Evolutionary conservation across 345 rosid genomes (phyloP).

Genomic region (Salix koriyanagi): DNA sequence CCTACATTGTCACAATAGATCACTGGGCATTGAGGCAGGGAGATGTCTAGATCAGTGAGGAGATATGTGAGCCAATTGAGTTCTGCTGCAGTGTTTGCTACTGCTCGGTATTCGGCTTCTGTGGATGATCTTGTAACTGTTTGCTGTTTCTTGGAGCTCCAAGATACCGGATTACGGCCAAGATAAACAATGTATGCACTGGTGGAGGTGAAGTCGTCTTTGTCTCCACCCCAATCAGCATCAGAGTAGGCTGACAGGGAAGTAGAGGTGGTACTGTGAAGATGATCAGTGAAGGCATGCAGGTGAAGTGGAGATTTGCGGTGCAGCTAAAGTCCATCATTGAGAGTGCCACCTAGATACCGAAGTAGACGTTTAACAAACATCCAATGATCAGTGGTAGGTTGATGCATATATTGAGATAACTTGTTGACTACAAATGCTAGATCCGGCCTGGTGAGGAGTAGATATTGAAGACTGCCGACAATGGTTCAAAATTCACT

Average conservation of each 20-base stretch:
- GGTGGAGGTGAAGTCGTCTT: background rate
- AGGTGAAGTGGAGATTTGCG: background rate
- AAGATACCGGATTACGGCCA: too few species aligned
- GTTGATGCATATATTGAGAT: too few species aligned
- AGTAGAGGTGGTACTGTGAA: background rate
- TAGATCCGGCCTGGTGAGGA: too few species aligned
- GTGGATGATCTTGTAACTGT: background rate
- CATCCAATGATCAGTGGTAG: background rate
- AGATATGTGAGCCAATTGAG: background rate
- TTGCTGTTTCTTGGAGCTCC: too few species aligned
- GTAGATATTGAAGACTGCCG: too few species aligned
- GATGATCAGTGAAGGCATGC: background rate
- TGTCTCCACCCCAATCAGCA: background rate
- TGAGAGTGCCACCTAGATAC: background rate
- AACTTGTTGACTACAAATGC: accelerated
- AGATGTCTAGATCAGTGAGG: background rate
- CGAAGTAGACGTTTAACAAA: accelerated
- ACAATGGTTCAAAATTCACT: accelerated
- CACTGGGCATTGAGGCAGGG: background rate
- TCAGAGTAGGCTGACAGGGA: background rate
- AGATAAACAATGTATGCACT: background rate
- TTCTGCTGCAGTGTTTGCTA: background rate
- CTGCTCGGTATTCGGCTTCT: background rate
- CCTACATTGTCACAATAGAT: background rate
- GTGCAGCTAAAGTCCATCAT: accelerated